Evolutionary conservation across 495 filamentous ascomycete species (phyloP), one percentile per base, ranked within the genome.

Genomic region (Xylaria venustula): DNA sequence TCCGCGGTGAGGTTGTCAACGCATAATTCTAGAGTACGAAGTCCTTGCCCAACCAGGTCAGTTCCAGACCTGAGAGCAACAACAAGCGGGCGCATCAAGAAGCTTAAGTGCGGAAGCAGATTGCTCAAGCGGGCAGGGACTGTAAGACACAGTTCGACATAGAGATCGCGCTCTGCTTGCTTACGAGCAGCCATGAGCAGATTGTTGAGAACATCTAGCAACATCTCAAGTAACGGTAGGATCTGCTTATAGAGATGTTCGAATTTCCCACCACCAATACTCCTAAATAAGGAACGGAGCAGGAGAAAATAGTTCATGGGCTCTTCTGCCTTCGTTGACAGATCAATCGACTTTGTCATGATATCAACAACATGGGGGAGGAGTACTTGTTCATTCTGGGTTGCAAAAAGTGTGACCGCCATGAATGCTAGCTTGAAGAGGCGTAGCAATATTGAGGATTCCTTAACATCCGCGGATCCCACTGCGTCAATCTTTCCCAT

Each of bases 391-490:
- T 99, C 95, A 67, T 99, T 99, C 71, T 97, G 92, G 9, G 83
- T 80, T 0, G 91, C 92, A 71, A 99, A 99, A 9, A 99, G 76
- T 0, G 95, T 98, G 26, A 99, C 95, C 0, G 95, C 95, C 95
- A 99, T 99, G 77, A 99, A 99, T 4, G 92, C 96, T 45, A 99
- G 80, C 76, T 99, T 99, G 81, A 99, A 99, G 52, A 99, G 87
- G 45, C 95, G 86, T 15, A 99, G 80, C 9, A 99, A 79, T 54
- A 98, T 94, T 49, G 92, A 92, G 0, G 93, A 92, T 73, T 91
- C 93, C 58, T 89, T 90, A 49, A 90, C 88, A 71, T 98, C 91
- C 12, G 88, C 88, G 0, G 91, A 95, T 36, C 95, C 95, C 42
- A 99, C 91, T 64, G 98, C 91, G 60, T 94, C 88, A 54, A 99